Evolutionary conservation across 345 rosid genomes (phyloP), one percentile per base, ranked within the genome.

Genomic region (Citrus sinensis): DNA sequence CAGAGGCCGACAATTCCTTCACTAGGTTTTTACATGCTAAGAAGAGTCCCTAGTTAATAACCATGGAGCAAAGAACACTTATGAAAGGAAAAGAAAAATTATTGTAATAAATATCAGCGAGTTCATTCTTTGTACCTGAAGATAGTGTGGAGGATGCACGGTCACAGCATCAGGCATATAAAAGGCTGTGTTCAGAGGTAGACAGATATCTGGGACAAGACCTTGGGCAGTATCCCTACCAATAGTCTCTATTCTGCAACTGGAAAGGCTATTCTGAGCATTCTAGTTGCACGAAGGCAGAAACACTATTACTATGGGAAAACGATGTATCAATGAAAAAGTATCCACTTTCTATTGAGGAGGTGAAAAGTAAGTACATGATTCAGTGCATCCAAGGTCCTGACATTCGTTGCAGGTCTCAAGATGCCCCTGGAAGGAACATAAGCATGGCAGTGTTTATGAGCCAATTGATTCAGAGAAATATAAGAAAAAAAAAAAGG

Each of bases 91-190:
- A 72, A 51, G 35, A 73, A 64, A 69, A 42, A 42, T 37, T 34
- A 3, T 49, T 19, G 25, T 13, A 42, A 27, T 9, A 60, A 40
- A 74, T 70, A n/a, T 24, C 22, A 65, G 16, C 6, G 4, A 37
- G 34, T 27, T 20, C 17, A 60, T 51, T 82, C 32, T 73, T 73
- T 66, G 39, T 40, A 91, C 98, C 93, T 81, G 91, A 66, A 93
- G 94, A 86, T 93, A 93, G n/a, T 73, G 85, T 74, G 59, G 80
- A 74, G 99, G 92, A 87, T 87, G 85, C 39, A 95, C 87, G 83
- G 91, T 95, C 81, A 93, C 86, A 75, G 97, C 99, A 69, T 87
- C 85, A 46, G 99, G 98, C 89, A 92, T 84, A 82, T 92, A 91
- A 80, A 93, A 95, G 79, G 94, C 94, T 22, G 80, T 81, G 85